phyloP scores from a whole-genome alignment of 225 moss, liverwort and hornwort genomes.

The Pseudisothecium myosuroides region DNA sequence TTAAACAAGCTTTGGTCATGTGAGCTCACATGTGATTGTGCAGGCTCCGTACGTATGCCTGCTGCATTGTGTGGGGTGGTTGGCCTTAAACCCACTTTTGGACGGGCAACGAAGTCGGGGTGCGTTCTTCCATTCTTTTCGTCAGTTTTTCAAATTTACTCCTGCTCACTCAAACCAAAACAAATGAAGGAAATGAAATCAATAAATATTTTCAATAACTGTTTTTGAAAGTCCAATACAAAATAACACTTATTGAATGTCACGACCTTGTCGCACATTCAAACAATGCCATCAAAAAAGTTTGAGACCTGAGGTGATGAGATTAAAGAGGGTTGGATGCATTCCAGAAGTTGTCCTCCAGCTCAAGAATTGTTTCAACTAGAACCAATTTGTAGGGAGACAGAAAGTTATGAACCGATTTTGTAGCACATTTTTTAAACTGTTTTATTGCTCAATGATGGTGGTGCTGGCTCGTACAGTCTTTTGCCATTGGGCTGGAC shows the following conservation, averaged over 20 bases:
- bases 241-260: no score
- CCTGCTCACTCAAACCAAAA: neutral
- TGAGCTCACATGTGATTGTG: neutral
- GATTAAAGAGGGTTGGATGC: neutral
- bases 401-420: neutral
- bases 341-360: neutral
- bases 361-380: neutral
- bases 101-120: slow-evolving; percentile 35
- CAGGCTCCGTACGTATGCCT: slow-evolving; percentile 27
- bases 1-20: neutral
- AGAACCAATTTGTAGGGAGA: neutral
- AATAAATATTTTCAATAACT: no score
- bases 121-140: neutral
- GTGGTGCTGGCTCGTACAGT: neutral
- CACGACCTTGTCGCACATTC: neutral
- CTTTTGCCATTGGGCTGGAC: slow-evolving; percentile 71
- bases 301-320: neutral
- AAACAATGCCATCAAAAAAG: no score
- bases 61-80: slow-evolving; percentile 72
- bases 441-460: neutral
- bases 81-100: slow-evolving; percentile 65
- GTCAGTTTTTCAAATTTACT: neutral
- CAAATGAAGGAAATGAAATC: neutral
- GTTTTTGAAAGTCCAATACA: no score
- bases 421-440: neutral